A percentile compares a stretch with the other conserved stretches of the same genome.
These are phyloP conservation scores for Plasmodium relictum DNA, from an alignment of 169 alveolate species.

Conservation along the genomic window DNA sequence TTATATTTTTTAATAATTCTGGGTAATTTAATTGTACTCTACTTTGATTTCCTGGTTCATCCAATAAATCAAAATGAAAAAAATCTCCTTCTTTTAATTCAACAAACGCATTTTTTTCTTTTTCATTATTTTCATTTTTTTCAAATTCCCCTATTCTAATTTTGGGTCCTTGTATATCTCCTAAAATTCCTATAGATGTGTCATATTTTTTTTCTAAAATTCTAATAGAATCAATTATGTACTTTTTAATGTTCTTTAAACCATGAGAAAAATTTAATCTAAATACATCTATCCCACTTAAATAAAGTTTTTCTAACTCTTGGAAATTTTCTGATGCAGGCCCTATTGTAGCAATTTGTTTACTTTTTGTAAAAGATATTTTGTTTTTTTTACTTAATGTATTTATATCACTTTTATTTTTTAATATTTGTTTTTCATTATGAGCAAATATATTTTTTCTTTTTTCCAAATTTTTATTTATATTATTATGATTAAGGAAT, in stretches of 20 bases:
- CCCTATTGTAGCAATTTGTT: conserved; percentile 89
- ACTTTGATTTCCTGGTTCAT: conserved; percentile 77
- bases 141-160: conserved; percentile 86
- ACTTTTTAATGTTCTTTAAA: conserved; percentile 78
- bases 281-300: conserved; percentile 87
- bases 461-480: conserved; percentile 39
- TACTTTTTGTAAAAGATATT: conserved; percentile 76
- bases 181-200: conserved; percentile 81
- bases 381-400: conserved; percentile 13
- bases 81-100: conserved; percentile 84
- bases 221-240: conserved; percentile 74
- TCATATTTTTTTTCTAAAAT: conserved; percentile 80
- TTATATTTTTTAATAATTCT: conserved; percentile 79
- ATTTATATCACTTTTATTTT: conserved; percentile 20
- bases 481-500: conserved; percentile 35
- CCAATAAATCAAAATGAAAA: conserved; percentile 83
- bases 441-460: conserved; percentile 20
- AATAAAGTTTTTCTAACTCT: conserved; percentile 81
- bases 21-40: conserved; percentile 84
- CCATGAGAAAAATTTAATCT: conserved; percentile 89
- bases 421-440: not conserved
- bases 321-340: conserved; percentile 83
- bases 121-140: conserved; percentile 82
- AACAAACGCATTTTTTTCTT: conserved; percentile 81
- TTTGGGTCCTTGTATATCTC: conserved; percentile 90